phyloP scores from a whole-genome alignment of 1,284 basidiomycete genomes.

The Earliella scabrosa region DNA sequence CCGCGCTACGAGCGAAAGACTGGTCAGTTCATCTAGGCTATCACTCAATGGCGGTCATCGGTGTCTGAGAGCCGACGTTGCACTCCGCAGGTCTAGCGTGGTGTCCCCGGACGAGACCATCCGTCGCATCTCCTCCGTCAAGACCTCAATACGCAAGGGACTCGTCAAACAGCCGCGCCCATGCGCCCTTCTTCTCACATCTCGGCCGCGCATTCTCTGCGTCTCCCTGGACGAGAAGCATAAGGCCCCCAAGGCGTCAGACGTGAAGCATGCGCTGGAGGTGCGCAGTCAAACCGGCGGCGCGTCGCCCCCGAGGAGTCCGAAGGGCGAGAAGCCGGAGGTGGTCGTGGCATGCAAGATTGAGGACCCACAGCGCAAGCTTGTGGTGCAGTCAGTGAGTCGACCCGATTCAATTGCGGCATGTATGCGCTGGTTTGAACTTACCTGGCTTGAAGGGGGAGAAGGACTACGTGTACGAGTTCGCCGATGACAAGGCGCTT shows the following conservation, averaged over 20 bases:
- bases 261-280: slow-evolving; percentile 15
- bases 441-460: slow-evolving; percentile 4
- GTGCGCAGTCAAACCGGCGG: not conserved
- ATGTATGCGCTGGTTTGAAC: not conserved
- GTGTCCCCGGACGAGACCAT: slow-evolving; percentile 12
- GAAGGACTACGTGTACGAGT: slow-evolving; percentile 15
- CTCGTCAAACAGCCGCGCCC: slow-evolving; percentile 14
- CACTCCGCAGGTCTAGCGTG: slow-evolving; percentile 12
- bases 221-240: slow-evolving; percentile 12
- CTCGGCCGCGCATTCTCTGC: slow-evolving; percentile 15
- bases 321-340: slow-evolving; percentile 2
- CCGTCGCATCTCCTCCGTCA: slow-evolving; percentile 3
- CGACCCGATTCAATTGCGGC: not conserved
- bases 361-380: not conserved
- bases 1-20: slow-evolving; percentile 6
- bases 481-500: not conserved
- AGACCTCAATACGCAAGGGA: slow-evolving; percentile 14
- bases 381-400: slow-evolving; percentile 17
- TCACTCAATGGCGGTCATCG: too few species aligned
- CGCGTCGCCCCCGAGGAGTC: not conserved
- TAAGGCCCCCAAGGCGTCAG: not conserved
- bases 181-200: slow-evolving; percentile 19
- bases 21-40: slow-evolving; percentile 6
- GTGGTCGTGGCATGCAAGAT: not conserved
- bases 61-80: not conserved